Evolutionary conservation across 2,329 filamentous ascomycete species (phyloP).

Genomic region (Corniculantispora saksenae): DNA sequence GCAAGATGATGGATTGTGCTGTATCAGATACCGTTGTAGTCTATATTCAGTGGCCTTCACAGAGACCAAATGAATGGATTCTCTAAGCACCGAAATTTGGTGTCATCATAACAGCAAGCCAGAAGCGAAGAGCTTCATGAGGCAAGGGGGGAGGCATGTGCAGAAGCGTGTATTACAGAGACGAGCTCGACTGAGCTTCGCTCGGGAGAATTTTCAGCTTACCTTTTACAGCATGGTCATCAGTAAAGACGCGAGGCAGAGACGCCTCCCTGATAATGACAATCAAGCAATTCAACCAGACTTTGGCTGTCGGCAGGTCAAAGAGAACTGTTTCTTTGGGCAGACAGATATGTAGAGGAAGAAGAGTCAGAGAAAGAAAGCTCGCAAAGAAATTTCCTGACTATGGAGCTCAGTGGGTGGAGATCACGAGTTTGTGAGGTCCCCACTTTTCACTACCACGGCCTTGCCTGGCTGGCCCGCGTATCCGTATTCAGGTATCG

Average conservation of each 20-base stretch:
- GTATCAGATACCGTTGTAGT: conserved; percentile 98
- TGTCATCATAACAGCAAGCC: conserved; percentile 60
- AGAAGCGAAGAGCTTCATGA: conserved; percentile 14
- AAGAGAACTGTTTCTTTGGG: not conserved
- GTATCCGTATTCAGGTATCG: not conserved
- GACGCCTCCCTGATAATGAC: not conserved
- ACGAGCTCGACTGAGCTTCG: not conserved
- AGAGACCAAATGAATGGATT: conserved; percentile 59
- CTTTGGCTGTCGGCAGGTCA: not conserved
- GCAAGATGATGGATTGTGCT: conserved; percentile 23
- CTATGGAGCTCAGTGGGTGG: conserved; percentile 4
- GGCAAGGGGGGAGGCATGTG: conserved; percentile 25
- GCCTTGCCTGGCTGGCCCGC: not conserved
- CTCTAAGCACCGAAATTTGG: conserved; percentile 57
- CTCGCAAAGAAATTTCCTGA: conserved; percentile 11
- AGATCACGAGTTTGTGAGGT: conserved; percentile 15
- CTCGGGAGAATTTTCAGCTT: conserved; percentile 3
- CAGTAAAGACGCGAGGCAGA: not conserved
- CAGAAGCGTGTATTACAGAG: not conserved
- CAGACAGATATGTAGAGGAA: conserved; percentile 1
- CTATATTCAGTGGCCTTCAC: conserved; percentile 69
- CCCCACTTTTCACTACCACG: conserved; percentile 8
- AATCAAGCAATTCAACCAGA: not conserved
- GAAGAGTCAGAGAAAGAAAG: not conserved
- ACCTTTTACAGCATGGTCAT: conserved; percentile 15